Evolutionary conservation across 2,329 filamentous ascomycete species (phyloP), one percentile per base, ranked within the genome.

Genomic region (Fusarium sp.): DNA sequence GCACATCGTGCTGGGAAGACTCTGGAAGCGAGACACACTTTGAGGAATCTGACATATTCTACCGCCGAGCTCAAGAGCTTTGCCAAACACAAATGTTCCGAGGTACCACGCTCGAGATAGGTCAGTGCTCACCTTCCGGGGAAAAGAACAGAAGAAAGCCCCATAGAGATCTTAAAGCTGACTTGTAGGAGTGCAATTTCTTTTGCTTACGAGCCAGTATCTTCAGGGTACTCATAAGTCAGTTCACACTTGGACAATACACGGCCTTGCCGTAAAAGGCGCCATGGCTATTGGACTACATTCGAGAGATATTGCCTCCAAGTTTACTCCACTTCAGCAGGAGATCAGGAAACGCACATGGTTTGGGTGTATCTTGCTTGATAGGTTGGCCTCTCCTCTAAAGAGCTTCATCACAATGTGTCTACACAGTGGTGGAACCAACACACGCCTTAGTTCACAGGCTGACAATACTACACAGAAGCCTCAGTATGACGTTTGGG

Each of bases 191-290:
- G 84, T 86, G 0, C 83, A 86, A 69, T 81, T 80, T 41, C 77
- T 86, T 9, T 75, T 87, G 0, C 60, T 87, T 1, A 78, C 82
- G 65, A 80, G 80, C 6, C 82, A 84, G 47, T 87, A 87, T 57
- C 77, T 87, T 0, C 84, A 87, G 67, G 84, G 85, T 3, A 86
- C 84, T 0, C 82, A 85, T 37, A 81, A 81, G 20, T 85, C 84
- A 0, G 77, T 85, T 3, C 81, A 86, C 54, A 82, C 85, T 3
- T 88, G 85, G 84, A 83, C 79, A 0, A 78, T 83, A 0, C 85
- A 87, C 62, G 85, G 85, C 0, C 76, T 87, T 1, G 81, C 84
- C 0, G 80, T 87, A 4, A 83, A 81, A 59, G 81, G 82, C 1
- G 84, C 85, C 0, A 75, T 84, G 25, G 81, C 85, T 30, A 74